A percentile compares a stretch with the other conserved stretches of the same genome.
Evolutionary conservation across 2,329 filamentous ascomycete species (phyloP).

Genomic region (Xylogone sp.): DNA sequence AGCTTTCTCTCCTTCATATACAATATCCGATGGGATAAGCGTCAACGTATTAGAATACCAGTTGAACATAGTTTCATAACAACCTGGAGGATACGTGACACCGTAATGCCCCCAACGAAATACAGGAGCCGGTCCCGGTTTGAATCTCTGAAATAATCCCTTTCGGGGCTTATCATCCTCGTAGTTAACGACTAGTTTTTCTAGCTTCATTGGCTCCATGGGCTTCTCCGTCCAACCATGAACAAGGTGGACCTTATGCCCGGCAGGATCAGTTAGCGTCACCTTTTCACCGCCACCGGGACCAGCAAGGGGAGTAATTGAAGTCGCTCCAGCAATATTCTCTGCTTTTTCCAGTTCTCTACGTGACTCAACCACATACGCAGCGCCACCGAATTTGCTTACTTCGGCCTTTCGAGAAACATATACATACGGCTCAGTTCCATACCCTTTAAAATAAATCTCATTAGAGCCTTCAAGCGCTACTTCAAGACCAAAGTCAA

Average conservation of each 20-base stretch:
- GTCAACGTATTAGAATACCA: background rate
- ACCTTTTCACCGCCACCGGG: slow-evolving; percentile 50
- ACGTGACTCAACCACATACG: slow-evolving; percentile 51
- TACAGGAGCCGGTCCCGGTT: slow-evolving; percentile 36
- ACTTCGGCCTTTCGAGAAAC: slow-evolving; percentile 37
- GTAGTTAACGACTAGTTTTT: slow-evolving; percentile 37
- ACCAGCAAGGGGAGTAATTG: slow-evolving; percentile 40
- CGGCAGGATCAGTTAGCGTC: slow-evolving; percentile 47
- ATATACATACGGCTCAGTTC: slow-evolving; percentile 53
- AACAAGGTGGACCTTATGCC: slow-evolving; percentile 52
- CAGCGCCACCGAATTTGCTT: slow-evolving; percentile 51
- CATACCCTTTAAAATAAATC: slow-evolving; percentile 57
- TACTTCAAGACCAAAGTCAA: slow-evolving; percentile 29
- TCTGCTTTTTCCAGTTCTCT: slow-evolving; percentile 47
- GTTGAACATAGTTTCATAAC: background rate
- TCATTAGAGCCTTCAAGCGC: slow-evolving; percentile 22
- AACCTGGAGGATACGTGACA: background rate
- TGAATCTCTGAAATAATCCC: slow-evolving; percentile 45
- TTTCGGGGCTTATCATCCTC: slow-evolving; percentile 40
- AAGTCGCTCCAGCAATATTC: slow-evolving; percentile 41
- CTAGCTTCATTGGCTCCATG: background rate
- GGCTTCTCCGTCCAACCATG: slow-evolving; percentile 41
- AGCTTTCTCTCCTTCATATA: background rate
- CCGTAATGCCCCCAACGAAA: slow-evolving; percentile 32
- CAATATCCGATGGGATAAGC: background rate